Base-by-base conservation (phyloP, 2,329 filamentous ascomycete species). In the Diaporthe velutina region DNA sequence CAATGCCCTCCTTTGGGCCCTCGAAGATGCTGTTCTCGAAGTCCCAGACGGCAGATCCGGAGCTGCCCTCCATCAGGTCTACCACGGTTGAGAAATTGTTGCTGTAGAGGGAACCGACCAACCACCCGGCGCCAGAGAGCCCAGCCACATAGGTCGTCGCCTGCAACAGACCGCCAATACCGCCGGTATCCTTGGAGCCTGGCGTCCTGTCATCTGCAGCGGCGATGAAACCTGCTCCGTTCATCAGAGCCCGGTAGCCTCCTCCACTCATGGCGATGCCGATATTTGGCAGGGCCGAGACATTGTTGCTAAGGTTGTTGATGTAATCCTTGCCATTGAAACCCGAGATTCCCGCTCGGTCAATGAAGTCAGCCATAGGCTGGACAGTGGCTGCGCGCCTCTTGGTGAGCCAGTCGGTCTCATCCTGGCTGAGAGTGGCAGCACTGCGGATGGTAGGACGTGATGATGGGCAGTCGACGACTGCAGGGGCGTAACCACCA, bases 241-340 rank as follows among this genome's bases (percentile, higher is more conserved):
- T 96, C 86, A 96, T 87, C 85, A 97, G 87, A n/a, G 95, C 95
- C 73, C 95, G 89, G 82, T 97, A 98, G 48, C 95, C 95, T 81
- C 95, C 95, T 17, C 95, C 95, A 0, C 94, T 97, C 58, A 94
- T 86, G 15, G 95, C 94, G 76, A 98, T 90, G 22, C 88, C 95
- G 76, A 98, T 92, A 78, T 87, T 88, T 70, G 88, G 88, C 76
- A 88, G 82, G 35, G 85, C 83, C 22, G 78, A 75, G 70, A 80
- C 92, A 81, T 95, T 94, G 82, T 93, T 92, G 40, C 90, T 83
- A 75, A 91, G 83, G 75, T 84, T 85, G 71, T 92, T 88, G 79
- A 98, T 91, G 81, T 97, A 98, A 2, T 84, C 81, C 1, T 86
- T 87, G n/a, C 92, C 93, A 83, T 98, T 92, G 76, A 98, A 96